Base-by-base conservation (phyloP, 2,329 filamentous ascomycete genomes). In the Lasiodiplodia gonubiensis region DNA sequence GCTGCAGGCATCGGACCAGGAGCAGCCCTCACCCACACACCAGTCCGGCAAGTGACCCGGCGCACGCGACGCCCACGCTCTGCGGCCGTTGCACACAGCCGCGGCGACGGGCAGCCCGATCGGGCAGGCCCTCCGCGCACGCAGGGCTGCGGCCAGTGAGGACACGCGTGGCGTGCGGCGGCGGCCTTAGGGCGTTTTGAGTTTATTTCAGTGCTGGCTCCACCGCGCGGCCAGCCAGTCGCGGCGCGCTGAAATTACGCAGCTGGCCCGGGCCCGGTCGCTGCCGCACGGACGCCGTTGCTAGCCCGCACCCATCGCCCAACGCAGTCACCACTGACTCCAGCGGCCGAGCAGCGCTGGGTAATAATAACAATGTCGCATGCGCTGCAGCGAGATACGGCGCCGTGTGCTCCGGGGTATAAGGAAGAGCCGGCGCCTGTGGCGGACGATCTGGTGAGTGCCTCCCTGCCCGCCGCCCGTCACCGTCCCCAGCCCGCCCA, bases 401-500 rank as follows among this genome's bases (percentile, higher is more conserved):
- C 55, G 55, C 55, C 55, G 55, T 46, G 55, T 77, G 76, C 70
- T 73, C 76, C 77, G 72, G 78, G 76, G 75, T 80, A 80, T 80
- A 80, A 80, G 78, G 78, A 80, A 79, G 77, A 78, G 73, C 76
- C 77, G 76, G 78, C 76, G 76, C 78, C 78, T 78, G 77, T 77
- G 78, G 77, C 77, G 77, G 78, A 75, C 74, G 76, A 76, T 72
- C 76, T 79, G 74, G 79, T 80, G 75, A 80, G 79, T 74, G 71
- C 72, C 73, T 77, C 75, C 77, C 75, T 75, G 73, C 68, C 61
- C 68, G 63, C 68, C 67, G 54, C 66, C 65, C 54, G 52, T 61
- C 52, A 57, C 52, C 53, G n/a, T 49, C 53, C 42, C 70, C 52
- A 51, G 51, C 53, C 64, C 70, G 69, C 70, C 69, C 64, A 63